A percentile compares a stretch with the other conserved stretches of the same genome.
These are phyloP conservation scores for Handroanthus guayacan DNA, from an alignment of 257 asterid genomes.

Conservation along the genomic window DNA sequence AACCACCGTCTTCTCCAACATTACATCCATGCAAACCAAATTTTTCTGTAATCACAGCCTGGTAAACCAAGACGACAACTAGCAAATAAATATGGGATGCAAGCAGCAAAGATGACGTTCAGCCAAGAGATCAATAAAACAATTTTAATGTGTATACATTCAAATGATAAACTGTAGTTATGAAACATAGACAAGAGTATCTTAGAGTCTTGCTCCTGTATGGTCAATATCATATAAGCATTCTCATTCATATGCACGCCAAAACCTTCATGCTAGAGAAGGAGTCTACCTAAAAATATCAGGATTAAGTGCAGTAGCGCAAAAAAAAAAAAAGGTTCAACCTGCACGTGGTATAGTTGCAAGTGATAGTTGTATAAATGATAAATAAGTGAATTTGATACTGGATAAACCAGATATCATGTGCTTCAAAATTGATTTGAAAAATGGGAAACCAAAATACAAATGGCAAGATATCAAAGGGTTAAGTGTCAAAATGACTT, in stretches of 20 bases:
- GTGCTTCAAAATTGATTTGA: background rate
- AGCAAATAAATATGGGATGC: constrained; percentile 21
- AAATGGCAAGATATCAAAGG: constrained; percentile 28
- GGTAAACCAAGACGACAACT: constrained; percentile 42
- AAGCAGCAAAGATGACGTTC: constrained; percentile 17
- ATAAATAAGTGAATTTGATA: background rate
- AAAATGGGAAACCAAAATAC: constrained; percentile 11
- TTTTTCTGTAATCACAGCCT: constrained; percentile 90
- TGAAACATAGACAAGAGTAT: constrained; percentile 2
- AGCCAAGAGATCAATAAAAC: background rate
- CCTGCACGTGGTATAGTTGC: constrained; percentile 18
- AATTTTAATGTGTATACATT: background rate
- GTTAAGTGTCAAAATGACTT: background rate
- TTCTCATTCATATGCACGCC: constrained; percentile 6
- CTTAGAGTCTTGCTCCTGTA: constrained; percentile 16
- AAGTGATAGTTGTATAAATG: constrained; percentile 18
- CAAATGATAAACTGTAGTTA: constrained; percentile 3
- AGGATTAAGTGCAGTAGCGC: constrained; percentile 6
- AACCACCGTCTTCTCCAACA: constrained; percentile 99
- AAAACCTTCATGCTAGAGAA: constrained; percentile 34
- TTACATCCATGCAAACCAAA: constrained; percentile 79
- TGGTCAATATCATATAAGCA: constrained; percentile 29
- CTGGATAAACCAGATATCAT: too few species aligned
- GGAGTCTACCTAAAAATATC: constrained; percentile 14
- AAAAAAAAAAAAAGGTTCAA: background rate